A percentile compares a stretch with the other conserved stretches of the same genome.
These are phyloP conservation scores for Dacryopinax spathularia DNA, from an alignment of 768 basidiomycete species.

Conservation along the genomic window DNA sequence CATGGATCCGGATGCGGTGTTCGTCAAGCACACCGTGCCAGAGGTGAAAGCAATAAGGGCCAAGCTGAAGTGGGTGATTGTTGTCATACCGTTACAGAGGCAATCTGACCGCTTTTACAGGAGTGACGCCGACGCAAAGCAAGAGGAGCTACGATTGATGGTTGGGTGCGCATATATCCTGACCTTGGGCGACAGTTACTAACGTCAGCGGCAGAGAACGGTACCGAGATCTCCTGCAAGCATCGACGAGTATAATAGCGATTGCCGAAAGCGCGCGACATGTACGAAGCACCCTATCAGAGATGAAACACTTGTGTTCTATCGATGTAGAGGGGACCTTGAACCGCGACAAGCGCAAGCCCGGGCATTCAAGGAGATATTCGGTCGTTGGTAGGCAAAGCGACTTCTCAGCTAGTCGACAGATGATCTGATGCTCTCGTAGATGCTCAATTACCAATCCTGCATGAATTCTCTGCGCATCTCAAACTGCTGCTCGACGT, in stretches of 20 bases:
- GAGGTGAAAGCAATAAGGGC: conserved; percentile 56
- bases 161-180: conserved; percentile 53
- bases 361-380: not conserved
- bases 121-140: conserved; percentile 70
- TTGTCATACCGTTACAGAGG: not conserved
- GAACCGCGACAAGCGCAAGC: not conserved
- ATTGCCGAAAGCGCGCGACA: conserved; percentile 54
- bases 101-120: conserved; percentile 26
- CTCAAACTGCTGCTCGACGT: conserved; percentile 84
- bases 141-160: conserved; percentile 77
- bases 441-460: conserved; percentile 53
- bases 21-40: conserved; percentile 50
- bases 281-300: conserved; percentile 49
- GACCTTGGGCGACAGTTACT: conserved; percentile 22
- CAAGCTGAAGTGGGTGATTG: conserved; percentile 42
- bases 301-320: conserved; percentile 35
- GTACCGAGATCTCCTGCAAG: conserved; percentile 74
- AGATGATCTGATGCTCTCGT: not conserved
- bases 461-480: conserved; percentile 72
- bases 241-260: conserved; percentile 69
- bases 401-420: not conserved
- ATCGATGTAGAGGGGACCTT: not conserved
- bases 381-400: not conserved
- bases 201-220: conserved; percentile 65
- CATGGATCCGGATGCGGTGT: conserved; percentile 58